Base-by-base conservation (phyloP, 1,284 basidiomycete species). In the Exobasidium rhododendri region DNA sequence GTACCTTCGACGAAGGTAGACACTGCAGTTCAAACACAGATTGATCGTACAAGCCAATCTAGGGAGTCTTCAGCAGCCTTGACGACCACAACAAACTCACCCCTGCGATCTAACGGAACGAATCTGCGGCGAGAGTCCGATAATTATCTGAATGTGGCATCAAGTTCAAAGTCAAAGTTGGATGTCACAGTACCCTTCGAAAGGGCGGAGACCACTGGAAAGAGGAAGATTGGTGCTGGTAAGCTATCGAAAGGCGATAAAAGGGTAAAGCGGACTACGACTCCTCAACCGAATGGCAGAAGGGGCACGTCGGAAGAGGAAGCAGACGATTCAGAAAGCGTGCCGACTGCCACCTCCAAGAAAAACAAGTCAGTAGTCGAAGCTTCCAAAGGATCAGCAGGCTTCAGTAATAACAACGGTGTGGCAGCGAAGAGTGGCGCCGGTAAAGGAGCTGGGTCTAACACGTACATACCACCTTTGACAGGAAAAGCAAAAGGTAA, bases 121-220 rank as follows among this genome's bases (percentile, higher is more conserved):
- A 7, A 40, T 40, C 35, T 7, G 17, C 35, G 32, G 35, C 56
- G 50, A 22, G 47, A 24, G 7, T 50, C 47, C n/a, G 47, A 26
- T n/a, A 57, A 24, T 20, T 59, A 64, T 2, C 63, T 61, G 20
- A 66, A 62, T 11, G 55, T 68, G 7, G 71, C 71, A 22, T 73
- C 71, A 6, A 67, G 68, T 14, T 73, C 71, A 20, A 73, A 67
- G 62, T 68, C 66, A 47, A 68, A 69, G 67, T 56, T 73, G 20
- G 71, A 73, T 11, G 63, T 65, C 14, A 31, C 22, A 40, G n/a
- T 26, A 24, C 14, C 24, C 4, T 13, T 14, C 29, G 32, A 40
- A 22, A 17, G 7, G n/a, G 24, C 20, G 13, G 26, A 6, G 4
- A 3, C 24, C 22, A 24, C 47, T 4, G 47, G 47, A 24, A 50